Evolutionary conservation across 1,139 yeast genomes (phyloP), one percentile per base, ranked within the genome.

Genomic region (Yamadazyma triangularis): DNA sequence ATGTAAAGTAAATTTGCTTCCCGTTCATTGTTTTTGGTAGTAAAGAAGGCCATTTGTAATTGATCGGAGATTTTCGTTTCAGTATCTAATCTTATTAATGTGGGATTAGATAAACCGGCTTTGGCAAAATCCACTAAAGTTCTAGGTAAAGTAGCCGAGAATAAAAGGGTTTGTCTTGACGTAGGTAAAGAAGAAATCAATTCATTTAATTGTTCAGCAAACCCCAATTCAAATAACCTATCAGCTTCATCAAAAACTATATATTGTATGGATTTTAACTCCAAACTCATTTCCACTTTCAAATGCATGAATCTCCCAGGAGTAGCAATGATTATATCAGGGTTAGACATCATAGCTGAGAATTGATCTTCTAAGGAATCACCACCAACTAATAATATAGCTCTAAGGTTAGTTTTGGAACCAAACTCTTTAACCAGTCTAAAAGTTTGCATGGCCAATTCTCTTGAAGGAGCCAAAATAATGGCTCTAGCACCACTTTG

Each of bases 191-290:
- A 72, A 2, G 88, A 91, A 30, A 93, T 61, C 44, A 93, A 71
- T 56, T 91, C 97, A 50, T 86, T 87, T 51, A 93, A 70, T 53
- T 93, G 98, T 48, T 88, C 96, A 22, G 94, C 82, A 56, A 93
- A 93, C 33, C 98, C 97, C 84, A 89, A 82, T 60, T 93, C 99
- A 52, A 93, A 93, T 47, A 93, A 71, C 50, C 97, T 73, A 69
- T 93, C 99, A 23, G 98, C 98, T 66, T 93, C 99, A 63, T 93
- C 99, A 55, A 91, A 93, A 1, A 89, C 95, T 31, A 89, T 83
- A 49, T 85, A 89, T 53, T 91, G 95, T 14, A 91, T 77, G 3
- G 88, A 73, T 43, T 74, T 75, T 55, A 93, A 70, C 50, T 87
- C 94, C 35, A 91, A 68, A 40, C 77, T 77, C 98, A 93, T 93